Evolutionary conservation across 257 asterid genomes (phyloP).

Genomic region (Apocynum venetum): DNA sequence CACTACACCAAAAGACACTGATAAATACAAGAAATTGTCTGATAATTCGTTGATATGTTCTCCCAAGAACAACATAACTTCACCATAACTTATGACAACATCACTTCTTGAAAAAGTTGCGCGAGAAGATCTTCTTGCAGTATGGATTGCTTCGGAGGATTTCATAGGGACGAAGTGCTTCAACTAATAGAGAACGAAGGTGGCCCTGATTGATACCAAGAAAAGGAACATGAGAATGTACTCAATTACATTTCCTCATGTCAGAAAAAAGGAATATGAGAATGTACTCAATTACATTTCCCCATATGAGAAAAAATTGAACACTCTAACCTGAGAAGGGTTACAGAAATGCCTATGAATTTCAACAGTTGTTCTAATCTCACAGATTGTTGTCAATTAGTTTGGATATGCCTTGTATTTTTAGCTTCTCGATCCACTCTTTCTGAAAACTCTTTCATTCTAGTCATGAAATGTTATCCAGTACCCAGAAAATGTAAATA

Average conservation of each 20-base stretch:
- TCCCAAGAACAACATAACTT: conserved; percentile 21
- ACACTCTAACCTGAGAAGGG: neutral
- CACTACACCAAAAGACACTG: conserved; percentile 8
- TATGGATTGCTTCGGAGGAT: conserved; percentile 35
- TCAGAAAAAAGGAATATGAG: conserved; percentile 1
- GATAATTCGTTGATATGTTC: neutral
- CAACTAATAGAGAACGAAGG: conserved; percentile 20
- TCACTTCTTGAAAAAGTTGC: conserved; percentile 35
- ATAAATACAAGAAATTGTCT: conserved; percentile 1
- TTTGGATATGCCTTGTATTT: neutral
- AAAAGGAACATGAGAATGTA: conserved; percentile 5
- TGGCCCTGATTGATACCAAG: conserved; percentile 26
- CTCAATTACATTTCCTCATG: neutral
- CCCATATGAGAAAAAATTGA: neutral
- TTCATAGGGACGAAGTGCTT: conserved; percentile 30
- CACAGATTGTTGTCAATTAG: neutral
- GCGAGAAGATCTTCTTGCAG: conserved; percentile 46
- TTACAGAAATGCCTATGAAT: neutral
- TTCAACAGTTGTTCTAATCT: neutral
- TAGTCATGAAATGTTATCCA: neutral
- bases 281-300: neutral
- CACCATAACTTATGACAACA: neutral
- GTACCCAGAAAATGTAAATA: neutral
- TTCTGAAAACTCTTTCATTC: neutral
- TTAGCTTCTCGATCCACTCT: neutral